These are phyloP conservation scores for Neurospora sp. DNA, from an alignment of 2,329 filamentous ascomycete species.

Conservation along the genomic window DNA sequence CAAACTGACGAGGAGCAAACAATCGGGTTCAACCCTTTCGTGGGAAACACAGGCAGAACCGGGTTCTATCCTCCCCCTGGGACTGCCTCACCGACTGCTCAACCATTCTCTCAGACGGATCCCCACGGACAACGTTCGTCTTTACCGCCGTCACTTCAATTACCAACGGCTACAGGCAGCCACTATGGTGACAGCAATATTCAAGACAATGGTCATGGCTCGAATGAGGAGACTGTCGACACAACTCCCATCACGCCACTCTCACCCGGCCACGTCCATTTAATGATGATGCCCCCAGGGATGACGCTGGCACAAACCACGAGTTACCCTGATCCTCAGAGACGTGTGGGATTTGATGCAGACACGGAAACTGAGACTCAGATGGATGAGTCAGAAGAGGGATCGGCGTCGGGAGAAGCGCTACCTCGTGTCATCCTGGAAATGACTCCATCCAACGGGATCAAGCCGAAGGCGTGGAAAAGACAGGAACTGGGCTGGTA, in stretches of 20 bases:
- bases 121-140: neutral
- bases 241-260: neutral
- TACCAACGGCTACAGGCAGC: neutral
- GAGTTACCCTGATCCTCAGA: neutral
- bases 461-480: constrained; percentile 28
- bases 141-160: neutral
- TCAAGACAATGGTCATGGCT: neutral
- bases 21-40: neutral
- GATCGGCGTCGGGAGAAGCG: neutral
- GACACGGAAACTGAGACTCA: neutral
- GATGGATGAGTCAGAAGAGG: neutral
- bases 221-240: neutral
- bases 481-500: constrained; percentile 35
- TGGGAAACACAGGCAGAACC: neutral
- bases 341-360: neutral
- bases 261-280: neutral
- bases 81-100: neutral
- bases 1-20: neutral
- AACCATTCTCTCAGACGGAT: neutral
- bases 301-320: neutral
- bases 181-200: neutral
- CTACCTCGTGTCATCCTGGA: constrained; percentile 23
- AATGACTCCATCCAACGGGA: constrained; percentile 17
- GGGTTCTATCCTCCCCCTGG: neutral
- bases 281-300: neutral